These are phyloP conservation scores for Mycena galopus DNA, from an alignment of 768 basidiomycete genomes.

Conservation along the genomic window DNA sequence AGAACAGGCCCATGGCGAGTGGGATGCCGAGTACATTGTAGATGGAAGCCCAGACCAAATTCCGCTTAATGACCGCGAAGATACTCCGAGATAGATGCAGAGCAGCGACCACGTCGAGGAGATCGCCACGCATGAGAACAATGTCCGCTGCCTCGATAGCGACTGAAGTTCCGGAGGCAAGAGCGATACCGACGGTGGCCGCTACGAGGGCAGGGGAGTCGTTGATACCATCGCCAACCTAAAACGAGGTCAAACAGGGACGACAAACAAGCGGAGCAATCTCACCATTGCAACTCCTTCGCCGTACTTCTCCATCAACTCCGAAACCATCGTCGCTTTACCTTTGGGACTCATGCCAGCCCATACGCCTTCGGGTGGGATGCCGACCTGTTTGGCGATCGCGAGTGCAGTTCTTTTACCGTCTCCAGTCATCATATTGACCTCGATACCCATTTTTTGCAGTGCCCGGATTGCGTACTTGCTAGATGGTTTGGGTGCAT, in stretches of 20 bases:
- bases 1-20: conserved; percentile 96
- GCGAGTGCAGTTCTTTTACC: conserved; percentile 87
- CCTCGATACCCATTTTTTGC: conserved; percentile 90
- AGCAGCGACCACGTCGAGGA: conserved; percentile 97
- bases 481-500: conserved; percentile 89
- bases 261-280: conserved; percentile 39
- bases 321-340: conserved; percentile 87
- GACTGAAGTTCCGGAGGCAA: conserved; percentile 96
- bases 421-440: conserved; percentile 96
- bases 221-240: conserved; percentile 99
- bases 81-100: conserved; percentile 91
- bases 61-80: conserved; percentile 91
- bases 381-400: conserved; percentile 92
- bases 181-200: conserved; percentile 95
- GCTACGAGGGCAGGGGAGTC: conserved; percentile 98
- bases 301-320: conserved; percentile 79
- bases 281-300: conserved; percentile 91
- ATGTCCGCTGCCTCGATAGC: conserved; percentile 99
- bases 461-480: conserved; percentile 85
- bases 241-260: conserved; percentile 21
- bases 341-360: conserved; percentile 96
- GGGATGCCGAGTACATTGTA: conserved; percentile 96
- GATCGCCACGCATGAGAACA: conserved; percentile 96
- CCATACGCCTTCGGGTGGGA: conserved; percentile 85
- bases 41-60: conserved; percentile 96